Evolutionary conservation across 805 yeast species (phyloP).

Genomic region (Cyberlindnera xishuangbannaensis): DNA sequence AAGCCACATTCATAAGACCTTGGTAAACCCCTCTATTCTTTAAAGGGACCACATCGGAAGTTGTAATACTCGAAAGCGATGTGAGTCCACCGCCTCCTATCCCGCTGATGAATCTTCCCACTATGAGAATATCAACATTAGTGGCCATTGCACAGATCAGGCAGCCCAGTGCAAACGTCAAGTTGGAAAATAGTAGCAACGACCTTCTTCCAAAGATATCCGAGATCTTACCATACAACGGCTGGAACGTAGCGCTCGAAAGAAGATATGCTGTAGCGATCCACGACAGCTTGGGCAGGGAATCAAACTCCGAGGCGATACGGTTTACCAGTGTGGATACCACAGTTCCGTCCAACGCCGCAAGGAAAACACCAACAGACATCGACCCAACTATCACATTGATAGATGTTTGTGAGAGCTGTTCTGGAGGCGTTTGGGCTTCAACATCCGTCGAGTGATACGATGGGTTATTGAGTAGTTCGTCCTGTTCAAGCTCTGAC

Average conservation of each 20-base stretch:
- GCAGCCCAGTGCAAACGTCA: conserved; percentile 53
- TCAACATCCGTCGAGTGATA: conserved; percentile 12
- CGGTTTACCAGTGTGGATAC: conserved; percentile 59
- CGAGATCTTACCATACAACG: conserved; percentile 62
- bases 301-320: conserved; percentile 65
- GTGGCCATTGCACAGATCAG: conserved; percentile 48
- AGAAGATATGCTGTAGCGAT: conserved; percentile 66
- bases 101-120: conserved; percentile 68
- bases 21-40: conserved; percentile 78
- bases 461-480: conserved; percentile 19
- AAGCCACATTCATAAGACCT: conserved; percentile 73
- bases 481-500: conserved; percentile 27
- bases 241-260: conserved; percentile 69
- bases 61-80: conserved; percentile 64
- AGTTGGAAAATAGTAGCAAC: conserved; percentile 44
- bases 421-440: conserved; percentile 5
- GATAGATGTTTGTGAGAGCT: conserved; percentile 15
- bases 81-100: conserved; percentile 89
- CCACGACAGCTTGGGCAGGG: conserved; percentile 61
- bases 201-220: conserved; percentile 67
- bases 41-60: conserved; percentile 72
- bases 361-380: conserved; percentile 46
- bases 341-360: conserved; percentile 64
- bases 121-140: conserved; percentile 41
- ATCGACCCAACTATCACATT: conserved; percentile 35